Evolutionary conservation across 257 asterid species (phyloP).

Genomic region (Oldenlandia corymbosa): DNA sequence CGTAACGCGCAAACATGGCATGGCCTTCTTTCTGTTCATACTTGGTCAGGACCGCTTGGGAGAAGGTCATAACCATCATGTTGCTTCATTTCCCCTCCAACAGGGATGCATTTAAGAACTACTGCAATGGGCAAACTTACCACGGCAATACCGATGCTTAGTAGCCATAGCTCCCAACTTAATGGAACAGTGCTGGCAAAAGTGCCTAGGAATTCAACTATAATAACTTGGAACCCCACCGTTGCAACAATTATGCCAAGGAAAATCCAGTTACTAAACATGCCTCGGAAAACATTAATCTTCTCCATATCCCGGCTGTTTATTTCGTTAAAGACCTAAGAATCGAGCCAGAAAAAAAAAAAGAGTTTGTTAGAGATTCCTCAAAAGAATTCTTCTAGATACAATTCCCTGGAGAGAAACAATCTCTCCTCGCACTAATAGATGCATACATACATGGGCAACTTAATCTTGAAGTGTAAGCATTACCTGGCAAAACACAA

Average conservation of each 20-base stretch:
- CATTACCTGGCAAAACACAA: conserved; percentile 92
- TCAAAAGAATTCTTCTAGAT: neutral
- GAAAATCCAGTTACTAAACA: conserved; percentile 69
- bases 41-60: conserved; percentile 48
- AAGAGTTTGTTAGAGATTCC: neutral
- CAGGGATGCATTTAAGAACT: conserved; percentile 77
- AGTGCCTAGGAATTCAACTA: conserved; percentile 83
- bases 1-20: neutral
- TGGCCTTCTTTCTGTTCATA: conserved; percentile 12
- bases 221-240: conserved; percentile 71
- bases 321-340: conserved; percentile 91
- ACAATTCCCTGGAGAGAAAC: neutral
- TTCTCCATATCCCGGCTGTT: conserved; percentile 95
- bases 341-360: neutral
- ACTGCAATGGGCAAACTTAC: conserved; percentile 66
- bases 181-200: conserved; percentile 91
- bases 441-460: neutral
- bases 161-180: conserved; percentile 73
- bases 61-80: conserved; percentile 69
- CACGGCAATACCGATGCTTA: conserved; percentile 57
- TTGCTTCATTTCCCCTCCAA: conserved; percentile 30
- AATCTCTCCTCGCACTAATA: neutral
- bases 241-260: conserved; percentile 55
- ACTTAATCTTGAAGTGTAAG: neutral
- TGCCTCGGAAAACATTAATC: conserved; percentile 71